Evolutionary conservation across 169 alveolate species (phyloP).

Genomic region (Plasmodium gonderi): DNA sequence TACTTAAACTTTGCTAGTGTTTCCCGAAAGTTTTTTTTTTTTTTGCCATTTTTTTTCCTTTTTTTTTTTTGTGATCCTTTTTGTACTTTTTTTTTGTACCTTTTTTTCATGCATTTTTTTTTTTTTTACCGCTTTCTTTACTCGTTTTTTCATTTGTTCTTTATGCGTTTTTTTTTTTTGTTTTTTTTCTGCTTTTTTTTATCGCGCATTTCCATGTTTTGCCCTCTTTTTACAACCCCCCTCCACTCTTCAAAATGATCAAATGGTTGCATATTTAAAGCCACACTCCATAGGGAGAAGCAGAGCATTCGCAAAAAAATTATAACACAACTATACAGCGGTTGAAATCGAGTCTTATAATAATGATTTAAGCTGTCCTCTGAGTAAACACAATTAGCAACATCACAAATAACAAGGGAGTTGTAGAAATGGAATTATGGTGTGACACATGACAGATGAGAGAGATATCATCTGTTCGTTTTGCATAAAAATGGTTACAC

Average conservation of each 20-base stretch:
- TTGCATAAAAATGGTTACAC: no score
- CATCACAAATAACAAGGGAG: no score
- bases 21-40: not conserved
- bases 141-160: not conserved
- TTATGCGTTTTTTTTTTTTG: not conserved
- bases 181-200: slow-evolving; percentile 8
- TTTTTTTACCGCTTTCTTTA: not conserved
- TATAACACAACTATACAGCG: no score
- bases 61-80: not conserved
- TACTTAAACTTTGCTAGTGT: not conserved
- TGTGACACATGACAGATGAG: no score
- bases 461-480: no score
- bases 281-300: slow-evolving; percentile 8
- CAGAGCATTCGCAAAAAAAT: slow-evolving; percentile 21
- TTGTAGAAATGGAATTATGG: no score
- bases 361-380: no score
- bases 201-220: no score
- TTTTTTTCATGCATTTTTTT: not conserved
- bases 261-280: not conserved
- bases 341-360: no score
- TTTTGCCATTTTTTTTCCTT: not conserved
- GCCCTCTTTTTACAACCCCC: no score
- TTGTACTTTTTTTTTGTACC: not conserved
- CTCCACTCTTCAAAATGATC: not conserved
- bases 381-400: no score